Evolutionary conservation across 164 flowering plant species (phyloP).

Genomic region (Tetracentron sinense): DNA sequence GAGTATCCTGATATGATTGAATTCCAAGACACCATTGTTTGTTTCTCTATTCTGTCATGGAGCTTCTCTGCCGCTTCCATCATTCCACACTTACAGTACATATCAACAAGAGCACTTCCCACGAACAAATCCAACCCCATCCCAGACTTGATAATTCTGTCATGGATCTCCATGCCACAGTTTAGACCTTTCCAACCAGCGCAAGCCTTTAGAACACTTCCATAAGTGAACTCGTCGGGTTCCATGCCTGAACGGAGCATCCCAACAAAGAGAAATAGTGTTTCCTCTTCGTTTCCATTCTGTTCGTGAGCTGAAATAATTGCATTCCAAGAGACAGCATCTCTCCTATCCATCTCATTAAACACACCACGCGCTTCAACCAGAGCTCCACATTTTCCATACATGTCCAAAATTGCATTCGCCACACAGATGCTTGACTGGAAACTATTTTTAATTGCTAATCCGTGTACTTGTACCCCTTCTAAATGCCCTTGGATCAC

Average conservation of each 20-base stretch:
- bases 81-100: slow-evolving; percentile 75
- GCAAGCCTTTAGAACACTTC: slow-evolving; percentile 78
- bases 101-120: slow-evolving; percentile 67
- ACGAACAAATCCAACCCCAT: slow-evolving; percentile 55
- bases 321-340: slow-evolving; percentile 90
- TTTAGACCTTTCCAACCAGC: slow-evolving; percentile 38
- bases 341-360: slow-evolving; percentile 55
- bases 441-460: slow-evolving; percentile 44
- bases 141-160: slow-evolving; percentile 54
- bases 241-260: slow-evolving; percentile 60
- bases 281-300: slow-evolving; percentile 46
- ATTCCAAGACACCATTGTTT: slow-evolving; percentile 68
- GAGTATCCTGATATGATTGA: slow-evolving; percentile 74
- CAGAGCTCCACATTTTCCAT: slow-evolving; percentile 71
- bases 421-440: slow-evolving; percentile 50
- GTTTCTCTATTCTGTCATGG: slow-evolving; percentile 43
- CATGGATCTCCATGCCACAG: slow-evolving; percentile 60
- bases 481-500: slow-evolving; percentile 35
- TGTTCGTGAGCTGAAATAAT: slow-evolving; percentile 72
- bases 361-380: slow-evolving; percentile 49
- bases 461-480: slow-evolving; percentile 65
- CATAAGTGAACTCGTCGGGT: slow-evolving; percentile 83
- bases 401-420: slow-evolving; percentile 82
- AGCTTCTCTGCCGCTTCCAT: slow-evolving; percentile 68
- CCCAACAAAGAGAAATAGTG: slow-evolving; percentile 37